These are phyloP conservation scores for Pichia deserticola DNA, from an alignment of 805 yeast genomes.

Conservation along the genomic window DNA sequence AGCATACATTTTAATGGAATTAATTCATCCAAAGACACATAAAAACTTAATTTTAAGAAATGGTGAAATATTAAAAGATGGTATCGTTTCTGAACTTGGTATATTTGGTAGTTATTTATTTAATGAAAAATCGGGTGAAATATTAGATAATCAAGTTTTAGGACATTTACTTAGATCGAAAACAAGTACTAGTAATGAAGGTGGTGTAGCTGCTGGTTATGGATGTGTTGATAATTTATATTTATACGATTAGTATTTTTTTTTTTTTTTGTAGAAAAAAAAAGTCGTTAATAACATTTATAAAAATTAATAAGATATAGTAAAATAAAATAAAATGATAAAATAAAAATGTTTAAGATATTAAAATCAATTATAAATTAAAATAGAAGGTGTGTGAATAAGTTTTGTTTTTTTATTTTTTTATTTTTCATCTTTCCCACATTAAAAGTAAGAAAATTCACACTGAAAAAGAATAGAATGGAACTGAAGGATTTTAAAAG, in stretches of 20 bases:
- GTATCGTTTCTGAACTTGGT: slow-evolving; percentile 85
- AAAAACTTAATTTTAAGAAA: slow-evolving; percentile 66
- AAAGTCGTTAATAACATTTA: too few species aligned
- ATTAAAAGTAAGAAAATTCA: too few species aligned
- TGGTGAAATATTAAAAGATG: slow-evolving; percentile 55
- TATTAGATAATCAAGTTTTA: slow-evolving; percentile 56
- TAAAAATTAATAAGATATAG: background rate
- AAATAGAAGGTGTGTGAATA: too few species aligned
- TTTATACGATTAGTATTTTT: slow-evolving; percentile 27
- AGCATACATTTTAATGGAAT: slow-evolving; percentile 89
- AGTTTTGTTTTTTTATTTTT: too few species aligned
- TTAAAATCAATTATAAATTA: too few species aligned
- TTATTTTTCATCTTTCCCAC: too few species aligned
- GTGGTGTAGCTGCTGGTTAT: slow-evolving; percentile 98
- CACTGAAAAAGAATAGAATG: background rate
- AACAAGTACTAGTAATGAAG: slow-evolving; percentile 82
- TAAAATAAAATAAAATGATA: background rate
- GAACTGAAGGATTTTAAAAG: background rate
- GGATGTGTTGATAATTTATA: slow-evolving; percentile 90
- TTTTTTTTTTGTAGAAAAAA: too few species aligned
- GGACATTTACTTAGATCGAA: slow-evolving; percentile 90
- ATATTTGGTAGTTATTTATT: slow-evolving; percentile 79
- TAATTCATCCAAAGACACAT: slow-evolving; percentile 70
- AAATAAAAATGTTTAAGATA: too few species aligned
- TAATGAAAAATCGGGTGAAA: slow-evolving; percentile 51